A percentile compares a stretch with the other conserved stretches of the same genome.
Evolutionary conservation across 345 rosid genomes (phyloP).

Genomic region (Linum trigynum): DNA sequence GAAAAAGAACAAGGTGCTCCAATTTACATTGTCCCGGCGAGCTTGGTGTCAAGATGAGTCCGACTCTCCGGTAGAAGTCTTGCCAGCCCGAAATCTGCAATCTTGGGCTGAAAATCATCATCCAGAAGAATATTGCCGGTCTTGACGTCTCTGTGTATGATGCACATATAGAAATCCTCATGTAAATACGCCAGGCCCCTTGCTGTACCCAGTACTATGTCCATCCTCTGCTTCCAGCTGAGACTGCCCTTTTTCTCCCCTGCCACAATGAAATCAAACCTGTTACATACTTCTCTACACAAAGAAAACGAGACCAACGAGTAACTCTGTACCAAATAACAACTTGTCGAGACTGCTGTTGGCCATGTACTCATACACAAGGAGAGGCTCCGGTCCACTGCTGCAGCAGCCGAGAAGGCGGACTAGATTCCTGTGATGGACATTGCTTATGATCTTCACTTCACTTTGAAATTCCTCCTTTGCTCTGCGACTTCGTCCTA

Average conservation of each 20-base stretch:
- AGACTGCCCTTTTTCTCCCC: constrained; percentile 32
- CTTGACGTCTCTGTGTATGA: constrained; percentile 45
- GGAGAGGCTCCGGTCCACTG: constrained; percentile 32
- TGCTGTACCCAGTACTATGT: constrained; percentile 39
- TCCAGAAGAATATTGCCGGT: constrained; percentile 37
- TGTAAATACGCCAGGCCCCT: constrained; percentile 44
- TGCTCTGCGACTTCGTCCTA: constrained; percentile 19
- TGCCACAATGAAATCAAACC: background rate
- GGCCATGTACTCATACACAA: constrained; percentile 42
- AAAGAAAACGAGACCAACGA: background rate
- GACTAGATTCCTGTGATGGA: constrained; percentile 42
- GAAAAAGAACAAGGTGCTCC: background rate
- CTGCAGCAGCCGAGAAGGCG: constrained; percentile 40
- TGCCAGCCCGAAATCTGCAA: constrained; percentile 46
- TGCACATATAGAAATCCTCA: constrained; percentile 40
- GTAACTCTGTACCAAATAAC: constrained; percentile 21
- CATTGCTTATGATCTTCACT: constrained; percentile 41
- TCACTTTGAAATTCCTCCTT: constrained; percentile 33
- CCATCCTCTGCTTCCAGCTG: constrained; percentile 34
- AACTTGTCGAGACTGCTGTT: constrained; percentile 39
- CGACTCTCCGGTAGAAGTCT: constrained; percentile 36
- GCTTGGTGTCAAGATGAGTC: constrained; percentile 42
- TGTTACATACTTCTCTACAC: background rate
- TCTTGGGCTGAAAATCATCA: constrained; percentile 36
- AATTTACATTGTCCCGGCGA: constrained; percentile 44